Conservation (phyloP, 345 rosid species). For the Anacardium occidentale region DNA sequence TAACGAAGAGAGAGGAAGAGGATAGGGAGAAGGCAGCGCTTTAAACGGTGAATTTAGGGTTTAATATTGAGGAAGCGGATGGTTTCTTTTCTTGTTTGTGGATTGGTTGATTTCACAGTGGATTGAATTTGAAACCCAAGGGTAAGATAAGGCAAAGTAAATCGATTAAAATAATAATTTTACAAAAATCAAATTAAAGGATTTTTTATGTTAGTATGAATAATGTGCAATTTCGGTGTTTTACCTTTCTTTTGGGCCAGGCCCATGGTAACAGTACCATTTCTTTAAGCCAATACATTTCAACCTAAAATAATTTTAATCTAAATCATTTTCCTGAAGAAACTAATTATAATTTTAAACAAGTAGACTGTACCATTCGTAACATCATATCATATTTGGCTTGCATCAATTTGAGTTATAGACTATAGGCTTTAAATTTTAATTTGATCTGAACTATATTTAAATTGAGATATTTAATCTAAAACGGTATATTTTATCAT, state of each 20-base stretch:
- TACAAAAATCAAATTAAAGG: not conserved
- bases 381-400: too few relatives aligned
- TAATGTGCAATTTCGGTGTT: not conserved
- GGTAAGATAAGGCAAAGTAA: not conserved
- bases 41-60: conserved; percentile 20
- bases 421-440: too few relatives aligned
- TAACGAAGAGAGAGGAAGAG: not conserved
- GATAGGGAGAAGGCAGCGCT: conserved; percentile 6
- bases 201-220: not conserved
- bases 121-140: conserved; percentile 8
- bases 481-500: too few relatives aligned
- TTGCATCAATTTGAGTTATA: too few relatives aligned
- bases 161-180: not conserved
- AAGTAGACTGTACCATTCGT: too few relatives aligned
- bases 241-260: not conserved
- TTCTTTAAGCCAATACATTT: too few relatives aligned
- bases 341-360: too few relatives aligned
- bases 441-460: too few relatives aligned
- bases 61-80: not conserved
- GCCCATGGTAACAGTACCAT: not conserved
- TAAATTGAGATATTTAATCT: too few relatives aligned
- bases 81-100: not conserved
- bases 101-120: conserved; percentile 13
- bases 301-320: too few relatives aligned
- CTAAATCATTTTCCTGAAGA: too few relatives aligned